Evolutionary conservation across 345 rosid genomes (phyloP).

Genomic region (Combretum micranthum): DNA sequence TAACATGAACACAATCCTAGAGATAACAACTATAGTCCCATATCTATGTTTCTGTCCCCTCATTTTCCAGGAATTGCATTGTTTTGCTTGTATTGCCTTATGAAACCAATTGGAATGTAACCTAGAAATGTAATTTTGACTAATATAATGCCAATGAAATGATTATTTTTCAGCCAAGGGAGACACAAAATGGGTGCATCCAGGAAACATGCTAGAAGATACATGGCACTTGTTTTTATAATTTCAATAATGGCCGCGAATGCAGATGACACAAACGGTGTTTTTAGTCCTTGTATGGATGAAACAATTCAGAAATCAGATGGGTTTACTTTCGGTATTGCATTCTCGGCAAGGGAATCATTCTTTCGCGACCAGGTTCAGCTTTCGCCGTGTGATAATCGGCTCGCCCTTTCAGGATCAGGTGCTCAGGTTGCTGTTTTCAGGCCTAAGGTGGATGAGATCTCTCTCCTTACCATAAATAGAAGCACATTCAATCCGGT

Average conservation of each 20-base stretch:
- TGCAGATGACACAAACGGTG: slow-evolving; percentile 47
- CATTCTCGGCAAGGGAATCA: slow-evolving; percentile 52
- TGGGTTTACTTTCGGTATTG: slow-evolving; percentile 77
- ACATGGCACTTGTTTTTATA: slow-evolving; percentile 7
- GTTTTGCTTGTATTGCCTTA: too few relatives aligned
- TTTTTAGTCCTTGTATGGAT: slow-evolving; percentile 64
- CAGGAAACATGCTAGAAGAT: too few relatives aligned
- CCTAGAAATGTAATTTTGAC: too few relatives aligned
- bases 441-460: slow-evolving; percentile 75
- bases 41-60: too few relatives aligned
- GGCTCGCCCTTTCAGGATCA: slow-evolving; percentile 45
- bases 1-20: too few relatives aligned
- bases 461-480: slow-evolving; percentile 75
- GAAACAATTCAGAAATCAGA: slow-evolving; percentile 50
- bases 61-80: too few relatives aligned
- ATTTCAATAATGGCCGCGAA: slow-evolving; percentile 14
- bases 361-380: slow-evolving; percentile 57
- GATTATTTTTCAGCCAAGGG: too few relatives aligned
- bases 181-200: too few relatives aligned
- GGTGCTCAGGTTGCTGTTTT: slow-evolving; percentile 59
- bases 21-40: too few relatives aligned
- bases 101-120: too few relatives aligned
- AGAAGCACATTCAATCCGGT: slow-evolving; percentile 46
- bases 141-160: too few relatives aligned
- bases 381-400: slow-evolving; percentile 83